A percentile compares a stretch with the other conserved stretches of the same genome.
These are phyloP conservation scores for Apiospora aurea DNA, from an alignment of 2,329 filamentous ascomycete species.

Conservation along the genomic window DNA sequence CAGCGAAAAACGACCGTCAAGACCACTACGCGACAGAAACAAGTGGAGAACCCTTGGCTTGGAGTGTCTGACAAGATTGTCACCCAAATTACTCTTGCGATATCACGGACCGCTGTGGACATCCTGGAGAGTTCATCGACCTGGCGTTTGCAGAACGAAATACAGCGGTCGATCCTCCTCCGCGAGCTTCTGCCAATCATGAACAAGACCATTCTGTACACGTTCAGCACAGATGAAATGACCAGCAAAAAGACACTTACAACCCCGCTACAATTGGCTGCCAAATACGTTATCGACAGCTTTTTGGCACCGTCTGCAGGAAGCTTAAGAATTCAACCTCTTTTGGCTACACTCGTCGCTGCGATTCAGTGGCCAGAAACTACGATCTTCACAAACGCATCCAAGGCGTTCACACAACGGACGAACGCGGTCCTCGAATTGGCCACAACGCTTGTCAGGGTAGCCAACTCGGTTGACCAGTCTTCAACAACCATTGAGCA, in stretches of 20 bases:
- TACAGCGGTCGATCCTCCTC: conserved; percentile 74
- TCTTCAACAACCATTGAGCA: conserved; percentile 73
- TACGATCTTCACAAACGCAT: conserved; percentile 66
- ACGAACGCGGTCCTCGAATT: conserved; percentile 70
- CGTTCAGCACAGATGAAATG: conserved; percentile 76
- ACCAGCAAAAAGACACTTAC: conserved; percentile 55
- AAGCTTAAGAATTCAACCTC: conserved; percentile 77
- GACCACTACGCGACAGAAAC: conserved; percentile 52
- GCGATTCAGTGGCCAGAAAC: conserved; percentile 65
- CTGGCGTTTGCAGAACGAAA: conserved; percentile 79
- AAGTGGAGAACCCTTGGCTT: conserved; percentile 64
- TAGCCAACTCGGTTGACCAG: conserved; percentile 68
- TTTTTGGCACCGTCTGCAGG: conserved; percentile 76
- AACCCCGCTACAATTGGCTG: conserved; percentile 72
- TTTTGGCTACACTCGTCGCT: conserved; percentile 73
- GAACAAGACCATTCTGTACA: conserved; percentile 73
- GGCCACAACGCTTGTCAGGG: conserved; percentile 72
- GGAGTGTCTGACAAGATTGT: conserved; percentile 82
- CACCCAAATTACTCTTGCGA: conserved; percentile 72
- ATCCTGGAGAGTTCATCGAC: conserved; percentile 84
- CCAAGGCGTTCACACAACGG: conserved; percentile 65
- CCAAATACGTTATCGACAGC: conserved; percentile 76
- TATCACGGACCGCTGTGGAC: conserved; percentile 79
- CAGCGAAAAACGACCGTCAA: conserved; percentile 67
- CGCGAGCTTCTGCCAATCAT: conserved; percentile 73